phyloP scores from a whole-genome alignment of 768 basidiomycete genomes.

The Boletus rubropictus region DNA sequence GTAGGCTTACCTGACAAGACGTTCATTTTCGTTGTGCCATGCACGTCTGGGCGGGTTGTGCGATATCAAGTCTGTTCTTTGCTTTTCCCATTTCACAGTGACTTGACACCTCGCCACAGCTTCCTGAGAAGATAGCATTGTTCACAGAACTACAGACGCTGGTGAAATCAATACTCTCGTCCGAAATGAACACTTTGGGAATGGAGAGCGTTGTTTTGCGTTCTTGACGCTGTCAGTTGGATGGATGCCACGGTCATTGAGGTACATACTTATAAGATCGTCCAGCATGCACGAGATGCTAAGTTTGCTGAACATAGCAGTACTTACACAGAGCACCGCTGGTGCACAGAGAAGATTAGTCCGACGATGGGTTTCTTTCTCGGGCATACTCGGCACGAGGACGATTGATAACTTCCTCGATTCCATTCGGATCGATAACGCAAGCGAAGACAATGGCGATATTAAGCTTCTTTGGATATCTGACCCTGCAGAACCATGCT shows the following conservation, averaged over 20 bases:
- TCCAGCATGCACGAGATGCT: not conserved
- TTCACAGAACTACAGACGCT: slow-evolving; percentile 34
- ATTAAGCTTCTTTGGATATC: too few relatives aligned
- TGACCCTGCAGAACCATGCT: too few relatives aligned
- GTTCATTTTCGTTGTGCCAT: slow-evolving; percentile 69
- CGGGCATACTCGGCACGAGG: too few relatives aligned
- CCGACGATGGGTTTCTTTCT: too few relatives aligned
- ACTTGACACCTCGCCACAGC: slow-evolving; percentile 25
- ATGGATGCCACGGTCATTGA: not conserved
- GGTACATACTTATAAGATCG: too few relatives aligned
- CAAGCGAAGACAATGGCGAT: too few relatives aligned
- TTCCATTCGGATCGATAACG: too few relatives aligned
- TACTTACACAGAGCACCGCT: not conserved
- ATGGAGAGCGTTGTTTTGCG: slow-evolving; percentile 5
- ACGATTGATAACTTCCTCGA: too few relatives aligned
- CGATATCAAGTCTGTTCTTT: slow-evolving; percentile 53
- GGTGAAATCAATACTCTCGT: slow-evolving; percentile 17
- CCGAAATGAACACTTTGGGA: slow-evolving; percentile 10
- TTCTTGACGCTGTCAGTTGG: not conserved
- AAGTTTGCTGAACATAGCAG: not conserved
- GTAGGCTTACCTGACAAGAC: slow-evolving; percentile 40
- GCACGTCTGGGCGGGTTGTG: slow-evolving; percentile 70
- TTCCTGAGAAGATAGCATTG: slow-evolving; percentile 39
- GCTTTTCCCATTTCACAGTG: not conserved
- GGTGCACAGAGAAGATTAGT: not conserved